phyloP scores from a whole-genome alignment of 129 eudicot genomes.

The Helichrysum umbraculigerum region DNA sequence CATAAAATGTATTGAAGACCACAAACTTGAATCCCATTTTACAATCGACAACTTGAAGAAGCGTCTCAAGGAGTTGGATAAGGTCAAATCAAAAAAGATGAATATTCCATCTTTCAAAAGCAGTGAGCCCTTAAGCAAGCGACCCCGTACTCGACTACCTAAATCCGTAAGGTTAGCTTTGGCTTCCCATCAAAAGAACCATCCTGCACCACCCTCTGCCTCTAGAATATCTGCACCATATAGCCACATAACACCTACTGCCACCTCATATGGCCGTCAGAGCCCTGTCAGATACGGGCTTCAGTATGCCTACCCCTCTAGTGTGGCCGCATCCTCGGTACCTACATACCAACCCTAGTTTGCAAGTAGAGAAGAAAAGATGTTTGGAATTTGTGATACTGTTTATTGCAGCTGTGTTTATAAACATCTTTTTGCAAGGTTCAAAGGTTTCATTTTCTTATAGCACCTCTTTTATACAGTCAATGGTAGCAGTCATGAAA shows the following conservation, averaged over 20 bases:
- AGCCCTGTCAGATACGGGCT: not conserved
- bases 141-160: slow-evolving; percentile 6
- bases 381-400: not conserved
- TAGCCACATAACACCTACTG: not conserved
- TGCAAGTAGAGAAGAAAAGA: not conserved
- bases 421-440: not conserved
- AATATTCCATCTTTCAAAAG: not conserved
- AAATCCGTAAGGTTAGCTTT: slow-evolving; percentile 10
- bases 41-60: slow-evolving; percentile 34
- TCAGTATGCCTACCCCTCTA: slow-evolving; percentile 8
- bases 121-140: not conserved
- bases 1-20: slow-evolving; percentile 59
- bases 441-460: not conserved
- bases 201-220: not conserved
- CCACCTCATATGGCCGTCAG: not conserved
- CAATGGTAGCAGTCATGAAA: not conserved
- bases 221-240: not conserved
- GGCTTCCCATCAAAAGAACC: slow-evolving; percentile 12
- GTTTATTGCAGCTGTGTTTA: not conserved
- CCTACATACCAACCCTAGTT: not conserved
- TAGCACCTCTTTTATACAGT: not conserved
- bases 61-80: slow-evolving; percentile 42
- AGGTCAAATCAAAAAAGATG: slow-evolving; percentile 26
- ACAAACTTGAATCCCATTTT: slow-evolving; percentile 51
- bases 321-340: not conserved